Conservation (phyloP, 2,329 filamentous ascomycete genomes). For the Pseudogymnoascus sp. region DNA sequence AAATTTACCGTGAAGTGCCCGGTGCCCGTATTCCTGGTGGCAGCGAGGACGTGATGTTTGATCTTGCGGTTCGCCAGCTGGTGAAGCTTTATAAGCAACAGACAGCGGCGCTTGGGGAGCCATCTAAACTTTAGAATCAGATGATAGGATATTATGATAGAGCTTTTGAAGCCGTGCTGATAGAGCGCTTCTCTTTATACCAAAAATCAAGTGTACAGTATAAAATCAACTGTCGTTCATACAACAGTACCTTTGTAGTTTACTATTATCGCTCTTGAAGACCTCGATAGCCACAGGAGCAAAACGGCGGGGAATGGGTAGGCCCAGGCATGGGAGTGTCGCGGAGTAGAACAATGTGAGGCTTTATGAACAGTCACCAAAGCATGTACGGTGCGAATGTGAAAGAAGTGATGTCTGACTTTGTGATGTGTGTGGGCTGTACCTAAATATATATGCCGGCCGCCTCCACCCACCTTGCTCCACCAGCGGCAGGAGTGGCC, state of each 20-base stretch:
- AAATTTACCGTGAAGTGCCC: constrained; percentile 60
- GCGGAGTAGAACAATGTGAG: too few relatives aligned
- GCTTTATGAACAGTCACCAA: too few relatives aligned
- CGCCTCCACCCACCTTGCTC: not conserved
- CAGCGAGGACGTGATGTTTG: constrained; percentile 65
- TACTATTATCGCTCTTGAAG: too few relatives aligned
- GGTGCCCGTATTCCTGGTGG: constrained; percentile 59
- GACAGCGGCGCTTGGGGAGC: not conserved
- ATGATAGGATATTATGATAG: not conserved
- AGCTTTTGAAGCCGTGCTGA: not conserved
- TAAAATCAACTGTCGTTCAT: not conserved
- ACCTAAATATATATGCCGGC: not conserved
- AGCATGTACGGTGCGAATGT: too few relatives aligned
- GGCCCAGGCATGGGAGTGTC: too few relatives aligned
- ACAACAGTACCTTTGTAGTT: too few relatives aligned
- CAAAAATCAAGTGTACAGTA: not conserved
- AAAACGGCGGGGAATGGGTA: too few relatives aligned
- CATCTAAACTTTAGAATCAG: not conserved
- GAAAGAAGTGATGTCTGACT: not conserved
- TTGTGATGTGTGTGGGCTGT: not conserved
- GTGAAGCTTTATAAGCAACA: constrained; percentile 53
- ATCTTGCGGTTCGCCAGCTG: constrained; percentile 61
- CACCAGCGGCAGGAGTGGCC: not conserved
- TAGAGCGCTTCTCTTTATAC: not conserved
- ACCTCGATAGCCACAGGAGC: too few relatives aligned